These are phyloP conservation scores for Chrysoporthe puriensis DNA, from an alignment of 2,329 filamentous ascomycete species.

Conservation along the genomic window DNA sequence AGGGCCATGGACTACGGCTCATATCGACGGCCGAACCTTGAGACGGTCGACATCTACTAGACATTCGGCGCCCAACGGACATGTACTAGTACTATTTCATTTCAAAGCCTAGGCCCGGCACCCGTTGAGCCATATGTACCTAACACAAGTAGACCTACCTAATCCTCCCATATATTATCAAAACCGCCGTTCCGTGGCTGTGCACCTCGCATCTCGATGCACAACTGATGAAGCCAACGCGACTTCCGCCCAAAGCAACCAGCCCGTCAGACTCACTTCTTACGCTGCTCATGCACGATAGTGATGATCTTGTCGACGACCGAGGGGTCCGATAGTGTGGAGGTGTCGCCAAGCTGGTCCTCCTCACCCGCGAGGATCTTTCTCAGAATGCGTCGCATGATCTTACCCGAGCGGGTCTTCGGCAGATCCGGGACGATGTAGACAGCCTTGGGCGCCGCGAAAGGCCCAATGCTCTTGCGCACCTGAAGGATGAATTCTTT, in stretches of 20 bases:
- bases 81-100: not conserved
- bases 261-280: conserved; percentile 46
- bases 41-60: not conserved
- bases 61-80: not conserved
- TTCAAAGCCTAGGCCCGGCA: not conserved
- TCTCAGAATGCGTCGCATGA: conserved; percentile 94
- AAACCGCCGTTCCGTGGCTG: not conserved
- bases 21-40: not conserved
- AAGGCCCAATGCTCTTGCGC: conserved; percentile 95
- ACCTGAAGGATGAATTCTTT: conserved; percentile 96
- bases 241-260: not conserved
- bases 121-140: conserved; percentile 16
- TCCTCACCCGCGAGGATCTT: conserved; percentile 98
- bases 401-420: conserved; percentile 98
- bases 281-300: conserved; percentile 68
- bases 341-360: conserved; percentile 91
- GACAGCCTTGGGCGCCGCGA: conserved; percentile 93
- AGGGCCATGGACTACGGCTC: not conserved
- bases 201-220: not conserved
- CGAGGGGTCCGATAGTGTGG: conserved; percentile 88
- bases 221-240: not conserved
- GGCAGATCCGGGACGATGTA: conserved; percentile 91
- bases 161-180: conserved; percentile 6
- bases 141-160: conserved; percentile 3
- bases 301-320: conserved; percentile 90